A percentile compares a stretch with the other conserved stretches of the same genome.
Conservation (phyloP, 2,329 filamentous ascomycete species). For the Neofusicoccum umdonicola region DNA sequence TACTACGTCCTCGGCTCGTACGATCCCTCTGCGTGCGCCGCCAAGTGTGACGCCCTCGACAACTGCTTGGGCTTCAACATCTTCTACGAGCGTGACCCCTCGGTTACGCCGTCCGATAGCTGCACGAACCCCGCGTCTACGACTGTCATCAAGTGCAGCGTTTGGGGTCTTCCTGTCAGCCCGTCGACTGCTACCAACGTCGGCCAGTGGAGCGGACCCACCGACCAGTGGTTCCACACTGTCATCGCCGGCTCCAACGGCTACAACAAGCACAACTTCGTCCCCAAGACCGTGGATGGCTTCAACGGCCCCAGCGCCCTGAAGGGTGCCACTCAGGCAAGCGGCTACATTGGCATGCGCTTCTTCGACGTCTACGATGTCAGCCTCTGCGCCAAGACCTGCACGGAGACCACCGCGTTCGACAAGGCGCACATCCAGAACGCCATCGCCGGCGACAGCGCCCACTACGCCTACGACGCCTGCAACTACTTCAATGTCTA, state of each 20-base stretch:
- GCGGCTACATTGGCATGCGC: background rate
- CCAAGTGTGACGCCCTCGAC: conserved; percentile 11
- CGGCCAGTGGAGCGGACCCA: conserved; percentile 23
- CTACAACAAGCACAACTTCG: conserved; percentile 17
- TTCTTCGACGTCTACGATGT: background rate
- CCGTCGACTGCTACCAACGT: conserved; percentile 25
- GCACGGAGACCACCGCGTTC: conserved; percentile 26
- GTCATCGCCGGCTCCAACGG: conserved; percentile 23
- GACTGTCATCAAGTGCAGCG: conserved; percentile 29
- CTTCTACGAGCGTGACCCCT: conserved; percentile 23
- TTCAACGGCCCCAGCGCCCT: background rate
- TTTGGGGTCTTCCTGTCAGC: conserved; percentile 28
- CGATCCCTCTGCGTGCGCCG: conserved; percentile 18
- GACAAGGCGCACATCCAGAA: conserved; percentile 22
- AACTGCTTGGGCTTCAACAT: conserved; percentile 24
- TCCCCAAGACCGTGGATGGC: background rate
- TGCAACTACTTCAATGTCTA: conserved; percentile 30
- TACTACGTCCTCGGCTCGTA: conserved; percentile 20
- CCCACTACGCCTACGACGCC: conserved; percentile 21
- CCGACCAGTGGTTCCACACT: conserved; percentile 19
- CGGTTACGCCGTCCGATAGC: conserved; percentile 9
- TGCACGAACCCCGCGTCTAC: conserved; percentile 17
- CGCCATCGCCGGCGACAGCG: background rate
- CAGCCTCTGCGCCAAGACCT: conserved; percentile 22
- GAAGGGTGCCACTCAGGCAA: background rate